phyloP scores from a whole-genome alignment of 768 basidiomycete species.

The Suillus placidus region DNA sequence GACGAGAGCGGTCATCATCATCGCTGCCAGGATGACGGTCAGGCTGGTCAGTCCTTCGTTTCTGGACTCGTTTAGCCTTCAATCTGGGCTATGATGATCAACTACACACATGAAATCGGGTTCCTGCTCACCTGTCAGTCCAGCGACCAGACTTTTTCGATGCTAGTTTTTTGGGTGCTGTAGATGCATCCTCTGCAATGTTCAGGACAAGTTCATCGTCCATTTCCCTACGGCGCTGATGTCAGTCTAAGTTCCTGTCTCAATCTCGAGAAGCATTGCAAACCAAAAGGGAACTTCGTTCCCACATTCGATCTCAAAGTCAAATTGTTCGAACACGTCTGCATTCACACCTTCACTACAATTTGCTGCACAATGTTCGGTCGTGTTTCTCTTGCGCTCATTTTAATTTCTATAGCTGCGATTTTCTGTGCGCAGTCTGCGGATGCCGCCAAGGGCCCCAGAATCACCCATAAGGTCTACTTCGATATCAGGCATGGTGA shows the following conservation, averaged over 20 bases:
- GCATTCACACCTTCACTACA: conserved; percentile 21
- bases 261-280: not conserved
- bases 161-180: conserved; percentile 28
- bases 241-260: not conserved
- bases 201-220: conserved; percentile 81
- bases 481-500: conserved; percentile 96
- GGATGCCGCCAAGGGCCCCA: conserved; percentile 85
- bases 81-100: conserved; percentile 45
- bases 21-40: conserved; percentile 17
- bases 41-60: conserved; percentile 46
- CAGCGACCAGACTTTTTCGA: conserved; percentile 67
- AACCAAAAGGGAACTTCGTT: conserved; percentile 26
- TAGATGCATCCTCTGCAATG: conserved; percentile 48
- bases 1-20: conserved; percentile 36
- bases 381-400: conserved; percentile 60
- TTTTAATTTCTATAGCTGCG: conserved; percentile 64
- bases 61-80: conserved; percentile 72
- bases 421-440: conserved; percentile 72
- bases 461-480: conserved; percentile 90
- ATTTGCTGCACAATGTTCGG: conserved; percentile 49
- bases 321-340: conserved; percentile 25
- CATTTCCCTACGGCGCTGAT: conserved; percentile 39
- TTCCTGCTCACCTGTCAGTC: conserved; percentile 67
- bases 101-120: conserved; percentile 4
- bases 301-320: conserved; percentile 21